Conservation (phyloP, 78 protist species). For the Speleostelium caveatum region DNA sequence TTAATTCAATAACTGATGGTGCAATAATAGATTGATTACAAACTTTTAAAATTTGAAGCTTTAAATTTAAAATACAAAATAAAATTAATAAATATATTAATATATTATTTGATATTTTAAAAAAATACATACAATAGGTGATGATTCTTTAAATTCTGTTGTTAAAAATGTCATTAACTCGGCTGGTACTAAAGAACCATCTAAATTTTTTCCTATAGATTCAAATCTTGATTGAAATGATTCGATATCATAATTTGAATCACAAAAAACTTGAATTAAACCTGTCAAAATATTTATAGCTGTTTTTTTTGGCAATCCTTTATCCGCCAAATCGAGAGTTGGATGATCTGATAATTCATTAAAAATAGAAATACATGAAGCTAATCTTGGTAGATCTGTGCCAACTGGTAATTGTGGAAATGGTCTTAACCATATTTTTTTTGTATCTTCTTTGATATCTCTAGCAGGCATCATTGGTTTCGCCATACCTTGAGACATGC, state of each 20-base stretch:
- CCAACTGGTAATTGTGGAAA: constrained; percentile 47
- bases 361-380: constrained; percentile 45
- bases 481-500: neutral
- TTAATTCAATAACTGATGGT: constrained; percentile 62
- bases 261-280: neutral
- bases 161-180: neutral
- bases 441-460: constrained; percentile 52
- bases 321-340: constrained; percentile 6
- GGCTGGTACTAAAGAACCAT: neutral
- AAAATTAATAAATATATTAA: neutral
- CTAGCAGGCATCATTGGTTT: constrained; percentile 12
- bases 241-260: neutral
- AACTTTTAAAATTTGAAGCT: constrained; percentile 19
- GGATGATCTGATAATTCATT: neutral
- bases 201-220: neutral
- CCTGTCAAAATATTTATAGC: constrained; percentile 19
- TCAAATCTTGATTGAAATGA: neutral
- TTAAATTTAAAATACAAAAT: neutral
- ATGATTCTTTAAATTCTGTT: constrained; percentile 10
- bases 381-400: constrained; percentile 56
- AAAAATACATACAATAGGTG: constrained; percentile 13
- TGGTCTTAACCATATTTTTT: constrained; percentile 27
- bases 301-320: constrained; percentile 4
- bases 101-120: neutral
- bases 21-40: constrained; percentile 73